phyloP scores from a whole-genome alignment of 1,139 yeast species.

The Candida tetrigidarum region DNA sequence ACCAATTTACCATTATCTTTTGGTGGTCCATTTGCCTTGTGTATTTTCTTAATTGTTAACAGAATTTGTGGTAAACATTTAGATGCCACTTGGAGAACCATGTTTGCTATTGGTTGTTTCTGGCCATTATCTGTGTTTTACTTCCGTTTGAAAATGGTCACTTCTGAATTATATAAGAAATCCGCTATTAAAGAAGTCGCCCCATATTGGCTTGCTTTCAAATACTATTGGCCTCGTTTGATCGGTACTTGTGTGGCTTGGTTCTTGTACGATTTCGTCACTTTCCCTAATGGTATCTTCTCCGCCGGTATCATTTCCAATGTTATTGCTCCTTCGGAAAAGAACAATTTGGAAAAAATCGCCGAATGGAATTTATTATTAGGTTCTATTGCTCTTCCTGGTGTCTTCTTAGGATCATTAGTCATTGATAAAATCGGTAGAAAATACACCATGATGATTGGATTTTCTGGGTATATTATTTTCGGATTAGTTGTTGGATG shows the following conservation, averaged over 20 bases:
- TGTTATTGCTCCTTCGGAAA: constrained; percentile 33
- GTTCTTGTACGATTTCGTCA: constrained; percentile 57
- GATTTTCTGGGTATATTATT: constrained; percentile 50
- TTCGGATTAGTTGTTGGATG: constrained; percentile 54
- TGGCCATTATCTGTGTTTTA: constrained; percentile 77
- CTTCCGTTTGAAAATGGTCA: constrained; percentile 72
- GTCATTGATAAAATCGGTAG: constrained; percentile 47
- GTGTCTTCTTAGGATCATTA: constrained; percentile 48
- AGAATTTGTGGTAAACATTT: constrained; percentile 55
- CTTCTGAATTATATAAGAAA: constrained; percentile 55
- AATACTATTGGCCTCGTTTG: constrained; percentile 50
- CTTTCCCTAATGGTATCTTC: constrained; percentile 56
- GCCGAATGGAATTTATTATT: constrained; percentile 56
- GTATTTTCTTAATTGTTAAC: constrained; percentile 68
- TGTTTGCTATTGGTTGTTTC: constrained; percentile 74
- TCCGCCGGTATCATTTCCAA: constrained; percentile 48
- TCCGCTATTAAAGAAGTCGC: constrained; percentile 47
- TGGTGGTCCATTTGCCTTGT: constrained; percentile 80
- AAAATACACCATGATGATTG: constrained; percentile 49
- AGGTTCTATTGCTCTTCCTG: constrained; percentile 49
- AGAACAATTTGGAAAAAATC: constrained; percentile 35
- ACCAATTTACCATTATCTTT: constrained; percentile 74
- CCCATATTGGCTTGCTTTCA: constrained; percentile 52
- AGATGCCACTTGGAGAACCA: constrained; percentile 70
- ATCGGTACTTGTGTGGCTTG: constrained; percentile 51